A percentile compares a stretch with the other conserved stretches of the same genome.
Conservation (phyloP, 2,329 filamentous ascomycete genomes). For the Colletotrichum phormii region DNA sequence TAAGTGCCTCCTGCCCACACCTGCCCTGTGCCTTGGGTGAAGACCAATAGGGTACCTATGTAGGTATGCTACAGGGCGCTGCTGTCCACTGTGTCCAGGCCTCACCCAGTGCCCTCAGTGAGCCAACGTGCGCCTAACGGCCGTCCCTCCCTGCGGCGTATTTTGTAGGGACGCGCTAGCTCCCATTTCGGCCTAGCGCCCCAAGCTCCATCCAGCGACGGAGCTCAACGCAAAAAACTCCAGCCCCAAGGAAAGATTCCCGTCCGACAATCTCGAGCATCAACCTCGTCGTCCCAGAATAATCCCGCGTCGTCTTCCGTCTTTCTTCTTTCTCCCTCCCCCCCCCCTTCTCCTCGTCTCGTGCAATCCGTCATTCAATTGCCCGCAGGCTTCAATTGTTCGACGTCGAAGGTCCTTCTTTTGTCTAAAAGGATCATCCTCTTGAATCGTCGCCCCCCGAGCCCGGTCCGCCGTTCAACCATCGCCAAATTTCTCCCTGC, state of each 20-base stretch:
- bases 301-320: conserved; percentile 43
- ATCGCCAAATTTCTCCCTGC: conserved; percentile 18
- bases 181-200: conserved; percentile 47
- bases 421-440: background rate
- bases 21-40: no score
- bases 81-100: background rate
- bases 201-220: conserved; percentile 48
- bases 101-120: background rate
- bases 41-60: no score
- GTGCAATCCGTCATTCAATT: conserved; percentile 33
- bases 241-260: conserved; percentile 52
- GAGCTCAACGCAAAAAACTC: conserved; percentile 58
- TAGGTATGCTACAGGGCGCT: background rate
- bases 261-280: conserved; percentile 44
- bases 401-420: conserved; percentile 26
- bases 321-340: background rate
- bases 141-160: conserved; percentile 28
- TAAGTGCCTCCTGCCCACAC: background rate
- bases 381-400: conserved; percentile 30
- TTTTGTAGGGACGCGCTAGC: conserved; percentile 39
- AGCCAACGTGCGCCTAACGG: conserved; percentile 21
- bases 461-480: background rate
- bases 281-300: conserved; percentile 43
- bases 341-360: conserved; percentile 38
- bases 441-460: background rate